Evolutionary conservation across 2,329 filamentous ascomycete species (phyloP).

Genomic region (Neonectria punicea): DNA sequence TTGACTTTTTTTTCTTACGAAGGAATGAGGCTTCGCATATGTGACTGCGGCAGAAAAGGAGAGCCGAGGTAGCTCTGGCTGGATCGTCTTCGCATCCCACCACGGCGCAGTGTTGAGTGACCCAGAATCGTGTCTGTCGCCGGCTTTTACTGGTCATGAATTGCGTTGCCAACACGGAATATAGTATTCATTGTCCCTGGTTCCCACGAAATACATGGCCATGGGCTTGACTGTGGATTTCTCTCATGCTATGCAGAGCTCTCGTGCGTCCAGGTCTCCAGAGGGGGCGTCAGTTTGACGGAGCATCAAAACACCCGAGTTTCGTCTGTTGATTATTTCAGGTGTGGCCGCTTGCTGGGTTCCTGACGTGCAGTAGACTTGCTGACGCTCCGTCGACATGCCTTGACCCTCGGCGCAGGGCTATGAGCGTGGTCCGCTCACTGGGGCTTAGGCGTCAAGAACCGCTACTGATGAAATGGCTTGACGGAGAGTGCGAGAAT

Average conservation of each 20-base stretch:
- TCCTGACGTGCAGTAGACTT: conserved; percentile 16
- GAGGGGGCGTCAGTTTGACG: neutral
- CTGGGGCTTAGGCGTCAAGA: conserved; percentile 31
- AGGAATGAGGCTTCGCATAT: conserved; percentile 2
- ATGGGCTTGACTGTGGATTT: neutral
- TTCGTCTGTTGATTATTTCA: neutral
- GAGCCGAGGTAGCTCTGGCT: neutral
- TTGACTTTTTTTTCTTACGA: neutral
- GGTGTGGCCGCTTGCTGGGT: conserved; percentile 9
- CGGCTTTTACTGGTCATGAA: neutral
- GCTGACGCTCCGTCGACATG: conserved; percentile 7
- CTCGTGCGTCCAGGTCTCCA: neutral
- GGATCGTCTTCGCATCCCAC: neutral
- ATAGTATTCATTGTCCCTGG: neutral
- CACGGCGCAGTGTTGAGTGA: neutral
- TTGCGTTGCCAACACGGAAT: neutral
- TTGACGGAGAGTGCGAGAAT: conserved; percentile 18
- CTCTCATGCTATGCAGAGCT: neutral
- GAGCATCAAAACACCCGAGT: conserved; percentile 6
- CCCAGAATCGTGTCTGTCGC: neutral
- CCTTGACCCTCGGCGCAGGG: conserved; percentile 3
- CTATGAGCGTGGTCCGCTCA: conserved; percentile 22
- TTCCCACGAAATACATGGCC: neutral
- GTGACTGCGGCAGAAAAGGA: neutral
- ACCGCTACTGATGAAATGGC: conserved; percentile 33